phyloP scores from a whole-genome alignment of 805 yeast species.

The Wickerhamomyces chambardii region DNA sequence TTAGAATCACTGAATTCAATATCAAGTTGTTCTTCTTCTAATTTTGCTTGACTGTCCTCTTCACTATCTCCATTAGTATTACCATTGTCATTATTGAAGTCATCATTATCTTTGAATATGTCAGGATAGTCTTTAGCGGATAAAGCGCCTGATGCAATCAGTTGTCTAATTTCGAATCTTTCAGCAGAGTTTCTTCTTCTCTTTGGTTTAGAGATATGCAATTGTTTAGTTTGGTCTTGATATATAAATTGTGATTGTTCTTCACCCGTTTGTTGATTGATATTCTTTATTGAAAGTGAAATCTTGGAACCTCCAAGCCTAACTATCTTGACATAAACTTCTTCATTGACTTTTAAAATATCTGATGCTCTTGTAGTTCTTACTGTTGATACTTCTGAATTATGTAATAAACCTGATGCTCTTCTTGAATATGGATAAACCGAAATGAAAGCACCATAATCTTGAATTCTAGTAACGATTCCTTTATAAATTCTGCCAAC shows the following conservation, averaged over 20 bases:
- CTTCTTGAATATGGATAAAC: constrained; percentile 28
- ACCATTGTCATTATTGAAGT: constrained; percentile 16
- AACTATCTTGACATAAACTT: constrained; percentile 54
- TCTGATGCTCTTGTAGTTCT: constrained; percentile 54
- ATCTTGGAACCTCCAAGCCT: constrained; percentile 39
- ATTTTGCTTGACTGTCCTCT: constrained; percentile 17
- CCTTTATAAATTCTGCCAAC: constrained; percentile 52
- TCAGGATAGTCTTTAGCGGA: constrained; percentile 65
- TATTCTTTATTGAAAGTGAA: constrained; percentile 43
- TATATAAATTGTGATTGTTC: constrained; percentile 7
- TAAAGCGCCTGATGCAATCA: constrained; percentile 72
- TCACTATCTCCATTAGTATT: constrained; percentile 12
- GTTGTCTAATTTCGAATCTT: constrained; percentile 81
- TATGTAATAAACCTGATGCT: constrained; percentile 64
- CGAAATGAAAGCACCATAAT: constrained; percentile 74
- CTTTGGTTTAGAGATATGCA: constrained; percentile 13
- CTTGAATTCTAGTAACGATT: constrained; percentile 43
- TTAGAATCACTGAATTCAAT: constrained; percentile 62
- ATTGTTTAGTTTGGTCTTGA: constrained; percentile 2
- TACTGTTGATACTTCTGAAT: constrained; percentile 51
- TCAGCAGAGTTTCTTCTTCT: constrained; percentile 74
- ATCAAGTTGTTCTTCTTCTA: constrained; percentile 47
- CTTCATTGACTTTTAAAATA: constrained; percentile 43
- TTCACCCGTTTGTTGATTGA: no score
- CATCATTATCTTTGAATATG: constrained; percentile 26